Conservation (phyloP, 768 basidiomycete species). For the Lentinula detonsa region DNA sequence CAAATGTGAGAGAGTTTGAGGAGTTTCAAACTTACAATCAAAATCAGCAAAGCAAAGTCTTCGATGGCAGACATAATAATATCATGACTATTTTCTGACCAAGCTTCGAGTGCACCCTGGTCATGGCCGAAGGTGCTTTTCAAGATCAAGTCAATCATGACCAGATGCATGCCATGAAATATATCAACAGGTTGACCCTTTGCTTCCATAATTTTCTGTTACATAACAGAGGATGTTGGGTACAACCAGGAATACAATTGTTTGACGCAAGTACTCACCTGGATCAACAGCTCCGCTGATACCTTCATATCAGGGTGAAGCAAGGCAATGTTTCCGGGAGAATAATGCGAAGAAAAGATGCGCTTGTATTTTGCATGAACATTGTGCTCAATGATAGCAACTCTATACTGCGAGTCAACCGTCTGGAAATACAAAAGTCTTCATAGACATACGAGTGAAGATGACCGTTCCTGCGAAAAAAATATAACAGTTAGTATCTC, state of each 20-base stretch:
- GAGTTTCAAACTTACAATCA: slow-evolving; percentile 38
- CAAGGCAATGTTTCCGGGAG: slow-evolving; percentile 51
- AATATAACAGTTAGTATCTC: slow-evolving; percentile 8
- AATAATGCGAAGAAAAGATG: slow-evolving; percentile 72
- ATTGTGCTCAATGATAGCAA: slow-evolving; percentile 75
- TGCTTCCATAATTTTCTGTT: slow-evolving; percentile 48
- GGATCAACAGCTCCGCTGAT: slow-evolving; percentile 51
- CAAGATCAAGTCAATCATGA: slow-evolving; percentile 38
- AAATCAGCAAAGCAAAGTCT: slow-evolving; percentile 74
- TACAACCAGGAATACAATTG: not conserved
- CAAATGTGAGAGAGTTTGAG: too few species aligned
- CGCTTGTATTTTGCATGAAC: slow-evolving; percentile 65
- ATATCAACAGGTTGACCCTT: slow-evolving; percentile 52
- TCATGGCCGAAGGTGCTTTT: slow-evolving; percentile 65
- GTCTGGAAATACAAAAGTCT: slow-evolving; percentile 28
- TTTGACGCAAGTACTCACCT: slow-evolving; percentile 32
- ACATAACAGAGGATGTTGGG: not conserved
- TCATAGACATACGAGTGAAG: slow-evolving; percentile 64
- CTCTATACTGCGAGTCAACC: slow-evolving; percentile 34
- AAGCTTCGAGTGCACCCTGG: slow-evolving; percentile 64
- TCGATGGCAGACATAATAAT: slow-evolving; percentile 66
- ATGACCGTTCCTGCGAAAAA: slow-evolving; percentile 61
- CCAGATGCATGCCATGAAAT: slow-evolving; percentile 65
- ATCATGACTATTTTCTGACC: slow-evolving; percentile 59
- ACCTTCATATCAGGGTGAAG: slow-evolving; percentile 72